These are phyloP conservation scores for Cryptococcus sp. DNA, from an alignment of 1,284 basidiomycete species.

Conservation along the genomic window DNA sequence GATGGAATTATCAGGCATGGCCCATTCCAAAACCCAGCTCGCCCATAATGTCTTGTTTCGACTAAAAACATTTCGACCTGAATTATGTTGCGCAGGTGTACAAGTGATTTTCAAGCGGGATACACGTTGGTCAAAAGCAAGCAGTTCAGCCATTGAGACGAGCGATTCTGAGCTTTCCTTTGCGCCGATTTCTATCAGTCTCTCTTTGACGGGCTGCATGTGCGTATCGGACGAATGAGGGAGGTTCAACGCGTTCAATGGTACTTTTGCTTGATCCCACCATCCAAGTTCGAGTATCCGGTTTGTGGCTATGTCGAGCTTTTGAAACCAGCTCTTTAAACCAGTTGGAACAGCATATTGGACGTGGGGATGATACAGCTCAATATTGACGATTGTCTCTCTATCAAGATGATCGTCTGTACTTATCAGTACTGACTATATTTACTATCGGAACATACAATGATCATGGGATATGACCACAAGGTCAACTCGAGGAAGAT, in stretches of 20 bases:
- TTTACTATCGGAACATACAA: slow-evolving; percentile 3
- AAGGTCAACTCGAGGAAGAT: neutral
- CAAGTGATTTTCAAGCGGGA: neutral
- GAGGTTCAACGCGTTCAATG: neutral
- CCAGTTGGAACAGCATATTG: neutral
- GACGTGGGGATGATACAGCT: neutral
- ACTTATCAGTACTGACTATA: neutral
- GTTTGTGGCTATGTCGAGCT: neutral
- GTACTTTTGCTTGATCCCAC: neutral
- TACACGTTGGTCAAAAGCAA: neutral
- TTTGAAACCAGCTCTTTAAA: neutral
- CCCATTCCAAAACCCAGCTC: neutral
- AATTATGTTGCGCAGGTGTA: slow-evolving; percentile 6
- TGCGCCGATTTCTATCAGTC: neutral
- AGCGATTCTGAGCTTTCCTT: neutral
- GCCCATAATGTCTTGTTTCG: slow-evolving; percentile 6
- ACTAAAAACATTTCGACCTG: neutral
- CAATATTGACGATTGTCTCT: neutral
- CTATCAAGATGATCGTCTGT: slow-evolving; percentile 9
- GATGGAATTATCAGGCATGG: neutral
- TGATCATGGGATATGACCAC: slow-evolving; percentile 8
- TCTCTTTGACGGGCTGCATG: neutral
- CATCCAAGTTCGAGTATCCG: neutral
- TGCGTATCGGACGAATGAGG: too few species aligned
- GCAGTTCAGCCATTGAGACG: neutral